Evolutionary conservation across 1,284 basidiomycete genomes (phyloP).

Genomic region (Sphagnurus paluster): DNA sequence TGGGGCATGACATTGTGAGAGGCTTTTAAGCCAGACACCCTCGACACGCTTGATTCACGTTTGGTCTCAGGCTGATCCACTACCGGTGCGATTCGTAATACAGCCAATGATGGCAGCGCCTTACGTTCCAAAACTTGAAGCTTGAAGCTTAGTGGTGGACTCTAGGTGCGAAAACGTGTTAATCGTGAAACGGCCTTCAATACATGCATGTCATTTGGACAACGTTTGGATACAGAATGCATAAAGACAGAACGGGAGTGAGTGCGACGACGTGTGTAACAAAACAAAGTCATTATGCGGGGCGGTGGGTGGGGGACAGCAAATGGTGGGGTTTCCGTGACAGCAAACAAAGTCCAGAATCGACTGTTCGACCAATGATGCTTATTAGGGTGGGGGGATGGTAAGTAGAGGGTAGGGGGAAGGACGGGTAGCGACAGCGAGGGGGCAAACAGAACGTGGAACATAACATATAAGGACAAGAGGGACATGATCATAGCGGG

Average conservation of each 20-base stretch:
- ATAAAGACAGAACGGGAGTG: conserved; percentile 1
- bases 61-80: too few species aligned
- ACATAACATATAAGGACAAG: not conserved
- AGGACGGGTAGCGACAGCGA: conserved; percentile 4
- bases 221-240: conserved; percentile 12
- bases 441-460: conserved; percentile 1
- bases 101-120: too few species aligned
- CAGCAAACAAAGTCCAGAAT: conserved; percentile 11
- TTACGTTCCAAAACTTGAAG: too few species aligned
- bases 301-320: conserved; percentile 6
- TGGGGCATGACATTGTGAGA: too few species aligned
- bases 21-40: too few species aligned
- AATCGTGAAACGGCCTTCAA: too few species aligned
- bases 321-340: conserved; percentile 14
- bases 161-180: too few species aligned
- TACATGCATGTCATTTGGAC: conserved; percentile 9
- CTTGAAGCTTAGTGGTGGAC: too few species aligned
- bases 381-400: not conserved
- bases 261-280: conserved; percentile 7
- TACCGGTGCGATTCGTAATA: too few species aligned
- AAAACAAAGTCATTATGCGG: conserved; percentile 8
- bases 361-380: conserved; percentile 1
- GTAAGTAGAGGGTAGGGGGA: not conserved
- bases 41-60: too few species aligned
- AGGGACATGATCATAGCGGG: not conserved